Percentiles rank a stretch among this genome's conserved stretches.
phyloP scores from a whole-genome alignment of 495 filamentous ascomycete species.

The Trichoderma reesei region DNA sequence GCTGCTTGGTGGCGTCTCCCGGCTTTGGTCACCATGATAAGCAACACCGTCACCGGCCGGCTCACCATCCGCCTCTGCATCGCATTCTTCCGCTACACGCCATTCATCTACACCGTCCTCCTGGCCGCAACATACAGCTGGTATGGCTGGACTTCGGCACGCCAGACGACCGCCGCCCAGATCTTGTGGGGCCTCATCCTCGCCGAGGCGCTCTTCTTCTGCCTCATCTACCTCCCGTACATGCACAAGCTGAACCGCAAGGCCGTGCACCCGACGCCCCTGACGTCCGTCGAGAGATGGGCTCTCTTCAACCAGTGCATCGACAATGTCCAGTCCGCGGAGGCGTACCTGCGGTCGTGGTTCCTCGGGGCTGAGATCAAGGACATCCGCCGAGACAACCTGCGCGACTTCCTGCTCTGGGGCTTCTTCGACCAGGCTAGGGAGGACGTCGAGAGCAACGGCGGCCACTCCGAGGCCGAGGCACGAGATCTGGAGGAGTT shows the following conservation, averaged over 20 bases:
- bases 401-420: slow-evolving; percentile 56
- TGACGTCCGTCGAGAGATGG: slow-evolving; percentile 24
- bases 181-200: slow-evolving; percentile 41
- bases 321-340: slow-evolving; percentile 42
- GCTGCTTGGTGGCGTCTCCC: no score
- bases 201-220: slow-evolving; percentile 33
- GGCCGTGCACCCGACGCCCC: slow-evolving; percentile 43
- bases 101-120: neutral
- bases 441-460: slow-evolving; percentile 13
- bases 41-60: neutral
- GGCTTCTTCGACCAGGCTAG: slow-evolving; percentile 44
- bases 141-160: neutral
- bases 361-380: slow-evolving; percentile 48
- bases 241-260: slow-evolving; percentile 36
- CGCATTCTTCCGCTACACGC: neutral
- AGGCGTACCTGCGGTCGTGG: slow-evolving; percentile 51
- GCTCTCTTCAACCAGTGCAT: slow-evolving; percentile 47
- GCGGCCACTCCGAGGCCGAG: slow-evolving; percentile 18
- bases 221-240: slow-evolving; percentile 38
- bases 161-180: slow-evolving; percentile 22
- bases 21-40: slow-evolving; percentile 7
- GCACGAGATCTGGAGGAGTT: slow-evolving; percentile 47
- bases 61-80: slow-evolving; percentile 2
- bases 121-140: neutral
- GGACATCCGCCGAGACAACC: slow-evolving; percentile 55